A percentile compares a stretch with the other conserved stretches of the same genome.
Conservation (phyloP, 257 asterid genomes). For the Jacaranda copaia region DNA sequence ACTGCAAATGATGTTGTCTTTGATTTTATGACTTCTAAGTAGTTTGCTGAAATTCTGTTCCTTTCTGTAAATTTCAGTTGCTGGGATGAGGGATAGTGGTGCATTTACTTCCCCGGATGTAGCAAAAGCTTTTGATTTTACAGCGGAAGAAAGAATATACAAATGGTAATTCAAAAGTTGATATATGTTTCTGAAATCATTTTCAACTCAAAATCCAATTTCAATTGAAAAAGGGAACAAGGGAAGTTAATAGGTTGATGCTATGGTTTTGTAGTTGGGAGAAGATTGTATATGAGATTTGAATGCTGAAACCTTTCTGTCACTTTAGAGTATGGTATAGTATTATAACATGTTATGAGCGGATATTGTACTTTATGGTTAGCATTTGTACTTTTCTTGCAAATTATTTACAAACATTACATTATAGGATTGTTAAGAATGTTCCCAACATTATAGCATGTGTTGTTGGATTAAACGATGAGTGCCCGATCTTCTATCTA, state of each 20-base stretch:
- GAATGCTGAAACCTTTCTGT: not conserved
- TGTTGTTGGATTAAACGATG: slow-evolving; percentile 4
- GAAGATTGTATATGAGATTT: slow-evolving; percentile 3
- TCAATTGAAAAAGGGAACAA: not conserved
- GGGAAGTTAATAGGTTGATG: not conserved
- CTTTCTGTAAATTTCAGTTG: slow-evolving; percentile 54
- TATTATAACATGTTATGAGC: not conserved
- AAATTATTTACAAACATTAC: not conserved
- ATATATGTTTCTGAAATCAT: slow-evolving; percentile 18
- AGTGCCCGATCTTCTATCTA: not conserved
- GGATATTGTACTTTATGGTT: slow-evolving; percentile 7
- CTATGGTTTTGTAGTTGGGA: slow-evolving; percentile 18
- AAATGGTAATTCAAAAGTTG: slow-evolving; percentile 64
- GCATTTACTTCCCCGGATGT: slow-evolving; percentile 83
- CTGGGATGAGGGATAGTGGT: slow-evolving; percentile 54
- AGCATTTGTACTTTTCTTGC: not conserved
- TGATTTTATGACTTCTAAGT: not conserved
- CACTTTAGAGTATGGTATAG: not conserved
- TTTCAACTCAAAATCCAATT: slow-evolving; percentile 9
- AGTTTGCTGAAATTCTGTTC: slow-evolving; percentile 23
- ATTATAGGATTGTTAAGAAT: slow-evolving; percentile 4
- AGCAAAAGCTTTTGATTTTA: slow-evolving; percentile 85
- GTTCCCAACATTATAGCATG: not conserved
- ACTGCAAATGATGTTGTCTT: not conserved
- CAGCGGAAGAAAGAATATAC: slow-evolving; percentile 87